Base-by-base conservation (phyloP, 768 basidiomycete species). In the Agaricus blazei region DNA sequence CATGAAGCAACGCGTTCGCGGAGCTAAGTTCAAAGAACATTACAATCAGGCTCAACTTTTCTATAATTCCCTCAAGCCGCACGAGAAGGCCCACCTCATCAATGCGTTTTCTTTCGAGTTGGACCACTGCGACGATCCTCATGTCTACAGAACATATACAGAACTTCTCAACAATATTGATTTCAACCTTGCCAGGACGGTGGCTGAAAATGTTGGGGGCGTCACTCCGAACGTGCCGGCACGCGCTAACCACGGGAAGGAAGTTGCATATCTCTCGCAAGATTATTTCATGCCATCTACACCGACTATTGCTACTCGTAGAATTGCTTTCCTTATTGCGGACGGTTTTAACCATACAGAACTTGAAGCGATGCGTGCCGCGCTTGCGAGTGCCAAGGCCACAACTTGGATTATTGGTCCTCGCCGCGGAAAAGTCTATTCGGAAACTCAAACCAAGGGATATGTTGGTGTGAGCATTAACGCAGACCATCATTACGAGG, bases 101-200 rank as follows among this genome's bases (percentile, higher is more conserved):
- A 63, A 71, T 3, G 92, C 90, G 3, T 75, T 90, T 54, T 81
- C 83, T 11, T 95, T 96, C 67, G 93, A 94, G 70, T 76, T 96
- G 31, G 84, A 83, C 54, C 90, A 93, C 64, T 89, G 87, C 68
- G 86, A 90, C 50, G 90, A 93, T 61, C 77, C 80, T 0, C 68
- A 73, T 2, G 87, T 95, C 1, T 87, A 87, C 67, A 72, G 82
- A 65, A 75, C 74, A 2, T 88, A 90, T 67, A 82, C 87, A 52
- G 74, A 80, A 40, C 64, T 86, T 14, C 78, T 90, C 60, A 87
- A 84, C 66, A 73, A 87, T 63, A 81, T 96, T 63, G 84, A 92
- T 68, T 74, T 83, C 62, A 77, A 87, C 9, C 77, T 95, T 42
- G 90, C 92, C 0, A 77, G 79, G 56, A 65, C 73, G 14, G 84